Percentiles rank a stretch among this genome's conserved stretches.
Conservation (phyloP, 2,329 filamentous ascomycete genomes). For the Diaporthe citriasiana region DNA sequence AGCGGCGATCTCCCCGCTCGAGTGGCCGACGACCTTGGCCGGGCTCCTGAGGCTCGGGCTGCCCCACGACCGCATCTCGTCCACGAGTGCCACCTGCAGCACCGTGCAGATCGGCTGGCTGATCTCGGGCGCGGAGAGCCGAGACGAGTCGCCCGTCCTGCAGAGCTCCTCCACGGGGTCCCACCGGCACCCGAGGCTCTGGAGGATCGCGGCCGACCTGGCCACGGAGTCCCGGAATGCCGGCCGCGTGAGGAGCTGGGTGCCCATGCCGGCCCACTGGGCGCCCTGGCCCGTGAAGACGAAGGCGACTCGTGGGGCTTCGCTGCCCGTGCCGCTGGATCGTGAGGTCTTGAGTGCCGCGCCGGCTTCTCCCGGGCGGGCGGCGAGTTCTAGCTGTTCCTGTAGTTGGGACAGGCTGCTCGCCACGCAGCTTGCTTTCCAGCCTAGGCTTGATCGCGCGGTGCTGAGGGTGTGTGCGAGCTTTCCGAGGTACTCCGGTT, state of each 20-base stretch:
- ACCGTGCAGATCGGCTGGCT: slow-evolving; percentile 53
- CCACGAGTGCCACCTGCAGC: slow-evolving; percentile 49
- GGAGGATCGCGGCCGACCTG: slow-evolving; percentile 27
- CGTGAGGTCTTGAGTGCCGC: too few relatives aligned
- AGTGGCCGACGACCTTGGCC: slow-evolving; percentile 51
- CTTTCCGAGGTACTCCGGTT: slow-evolving; percentile 54
- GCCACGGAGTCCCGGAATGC: slow-evolving; percentile 31
- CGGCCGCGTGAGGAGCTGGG: slow-evolving; percentile 39
- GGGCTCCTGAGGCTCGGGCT: background rate
- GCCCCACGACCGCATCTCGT: slow-evolving; percentile 45
- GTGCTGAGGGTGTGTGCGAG: slow-evolving; percentile 63
- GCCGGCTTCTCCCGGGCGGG: too few relatives aligned
- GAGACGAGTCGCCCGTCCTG: slow-evolving; percentile 40
- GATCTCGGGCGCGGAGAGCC: slow-evolving; percentile 48
- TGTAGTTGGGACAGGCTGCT: slow-evolving; percentile 37
- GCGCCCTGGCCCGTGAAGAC: too few relatives aligned
- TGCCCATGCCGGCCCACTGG: too few relatives aligned
- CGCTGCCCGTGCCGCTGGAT: too few relatives aligned
- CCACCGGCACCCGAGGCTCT: slow-evolving; percentile 32
- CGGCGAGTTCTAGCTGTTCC: too few relatives aligned
- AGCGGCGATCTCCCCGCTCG: slow-evolving; percentile 41
- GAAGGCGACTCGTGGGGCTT: too few relatives aligned
- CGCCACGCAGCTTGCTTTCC: slow-evolving; percentile 58
- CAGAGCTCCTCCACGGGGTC: slow-evolving; percentile 46
- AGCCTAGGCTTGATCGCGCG: slow-evolving; percentile 34